Conservation (phyloP, 1,284 basidiomycete species). For the Boletus holoroseus region DNA sequence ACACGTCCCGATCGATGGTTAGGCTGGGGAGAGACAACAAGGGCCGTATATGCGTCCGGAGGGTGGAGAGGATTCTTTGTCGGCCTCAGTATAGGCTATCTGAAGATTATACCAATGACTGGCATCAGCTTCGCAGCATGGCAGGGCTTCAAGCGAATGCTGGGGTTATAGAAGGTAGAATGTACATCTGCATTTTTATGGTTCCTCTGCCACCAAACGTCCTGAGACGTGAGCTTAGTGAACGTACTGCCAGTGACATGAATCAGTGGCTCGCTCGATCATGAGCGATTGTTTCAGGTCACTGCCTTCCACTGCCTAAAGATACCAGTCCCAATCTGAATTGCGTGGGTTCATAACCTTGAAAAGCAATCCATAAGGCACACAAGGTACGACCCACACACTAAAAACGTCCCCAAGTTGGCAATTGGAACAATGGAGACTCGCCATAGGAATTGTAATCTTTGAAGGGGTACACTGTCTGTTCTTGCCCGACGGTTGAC, state of each 20-base stretch:
- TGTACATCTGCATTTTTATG: slow-evolving; percentile 1
- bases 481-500: too few species aligned
- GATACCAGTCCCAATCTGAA: too few species aligned
- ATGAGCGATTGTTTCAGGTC: too few species aligned
- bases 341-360: too few species aligned
- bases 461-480: too few species aligned
- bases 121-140: slow-evolving; percentile 75
- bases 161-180: slow-evolving; percentile 41
- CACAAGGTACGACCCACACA: not conserved
- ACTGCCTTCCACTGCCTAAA: too few species aligned
- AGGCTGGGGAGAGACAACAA: slow-evolving; percentile 73
- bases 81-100: slow-evolving; percentile 87
- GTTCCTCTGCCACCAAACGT: not conserved
- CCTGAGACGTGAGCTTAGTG: not conserved
- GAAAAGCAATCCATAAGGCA: not conserved
- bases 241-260: not conserved
- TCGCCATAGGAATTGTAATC: too few species aligned
- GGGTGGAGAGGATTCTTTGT: slow-evolving; percentile 93
- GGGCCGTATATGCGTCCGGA: slow-evolving; percentile 58
- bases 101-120: slow-evolving; percentile 98
- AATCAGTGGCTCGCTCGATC: not conserved
- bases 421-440: too few species aligned
- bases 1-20: slow-evolving; percentile 74
- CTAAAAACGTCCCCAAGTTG: not conserved
- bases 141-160: slow-evolving; percentile 63